Evolutionary conservation across 2,329 filamentous ascomycete genomes (phyloP).

Genomic region (Fusarium haematococcum): DNA sequence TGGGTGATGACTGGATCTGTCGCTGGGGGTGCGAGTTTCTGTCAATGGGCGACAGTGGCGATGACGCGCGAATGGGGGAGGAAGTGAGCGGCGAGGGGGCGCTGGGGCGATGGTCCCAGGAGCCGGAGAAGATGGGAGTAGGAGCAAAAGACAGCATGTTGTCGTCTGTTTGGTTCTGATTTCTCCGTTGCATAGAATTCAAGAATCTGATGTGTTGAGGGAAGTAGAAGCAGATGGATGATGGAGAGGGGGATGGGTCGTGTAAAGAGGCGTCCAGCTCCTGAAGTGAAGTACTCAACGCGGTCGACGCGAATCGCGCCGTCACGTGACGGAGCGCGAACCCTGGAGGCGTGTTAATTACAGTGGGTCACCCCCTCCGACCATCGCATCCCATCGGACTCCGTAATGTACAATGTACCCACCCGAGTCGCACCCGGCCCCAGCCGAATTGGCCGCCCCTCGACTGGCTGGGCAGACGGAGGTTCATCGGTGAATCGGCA

Average conservation of each 20-base stretch:
- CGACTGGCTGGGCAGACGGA: slow-evolving; percentile 34
- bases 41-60: slow-evolving; percentile 58
- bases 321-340: slow-evolving; percentile 45
- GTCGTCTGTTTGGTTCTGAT: slow-evolving; percentile 42
- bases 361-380: slow-evolving; percentile 16
- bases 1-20: slow-evolving; percentile 60
- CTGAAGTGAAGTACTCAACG: slow-evolving; percentile 30
- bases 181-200: slow-evolving; percentile 48
- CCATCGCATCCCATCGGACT: background rate
- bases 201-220: background rate
- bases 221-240: slow-evolving; percentile 8
- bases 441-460: slow-evolving; percentile 37
- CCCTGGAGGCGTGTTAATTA: slow-evolving; percentile 17
- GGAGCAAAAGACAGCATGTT: slow-evolving; percentile 58
- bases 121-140: slow-evolving; percentile 57
- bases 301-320: slow-evolving; percentile 44
- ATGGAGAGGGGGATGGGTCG: slow-evolving; percentile 14
- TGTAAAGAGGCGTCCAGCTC: slow-evolving; percentile 33
- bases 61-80: slow-evolving; percentile 66
- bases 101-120: slow-evolving; percentile 60
- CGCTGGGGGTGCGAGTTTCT: slow-evolving; percentile 56
- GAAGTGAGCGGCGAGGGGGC: slow-evolving; percentile 63
- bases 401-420: background rate
- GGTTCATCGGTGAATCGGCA: slow-evolving; percentile 43
- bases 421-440: slow-evolving; percentile 35